phyloP scores from a whole-genome alignment of 108 stramenopile genomes.

The Nannochloropsis gaditana region DNA sequence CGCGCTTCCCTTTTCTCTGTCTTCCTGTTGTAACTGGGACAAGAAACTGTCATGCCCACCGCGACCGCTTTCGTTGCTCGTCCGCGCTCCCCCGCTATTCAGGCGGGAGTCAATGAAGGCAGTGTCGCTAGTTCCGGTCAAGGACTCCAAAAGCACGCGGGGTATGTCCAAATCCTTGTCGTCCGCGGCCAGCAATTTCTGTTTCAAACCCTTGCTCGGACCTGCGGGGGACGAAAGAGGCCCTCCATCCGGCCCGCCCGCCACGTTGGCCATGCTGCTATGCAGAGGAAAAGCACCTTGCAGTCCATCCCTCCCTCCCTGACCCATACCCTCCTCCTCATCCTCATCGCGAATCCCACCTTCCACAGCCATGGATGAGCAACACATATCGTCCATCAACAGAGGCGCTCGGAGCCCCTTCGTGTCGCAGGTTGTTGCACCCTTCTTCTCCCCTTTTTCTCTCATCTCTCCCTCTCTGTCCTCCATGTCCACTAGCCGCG shows the following conservation, averaged over 20 bases:
- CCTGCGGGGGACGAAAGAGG: neutral
- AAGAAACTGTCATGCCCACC: neutral
- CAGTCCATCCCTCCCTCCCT: neutral
- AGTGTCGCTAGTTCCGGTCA: neutral
- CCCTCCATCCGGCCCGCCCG: neutral
- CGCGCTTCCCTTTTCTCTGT: neutral
- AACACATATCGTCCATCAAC: neutral
- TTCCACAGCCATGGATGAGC: neutral
- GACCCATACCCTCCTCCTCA: neutral
- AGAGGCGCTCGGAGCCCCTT: neutral
- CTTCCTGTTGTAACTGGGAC: neutral
- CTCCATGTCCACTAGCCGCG: neutral
- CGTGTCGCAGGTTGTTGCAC: neutral
- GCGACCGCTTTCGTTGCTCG: neutral
- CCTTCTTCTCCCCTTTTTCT: neutral
- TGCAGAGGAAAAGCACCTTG: neutral
- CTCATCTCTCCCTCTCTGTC: neutral
- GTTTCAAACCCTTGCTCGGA: neutral
- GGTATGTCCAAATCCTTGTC: neutral
- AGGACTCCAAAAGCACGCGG: neutral
- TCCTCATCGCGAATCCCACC: neutral
- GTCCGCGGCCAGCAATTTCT: slow-evolving; percentile 14
- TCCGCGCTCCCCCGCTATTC: neutral
- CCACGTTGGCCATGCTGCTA: neutral
- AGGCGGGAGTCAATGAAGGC: neutral